Evolutionary conservation across 352 stramenopile genomes (phyloP).

Genomic region (Pythium coloratum): DNA sequence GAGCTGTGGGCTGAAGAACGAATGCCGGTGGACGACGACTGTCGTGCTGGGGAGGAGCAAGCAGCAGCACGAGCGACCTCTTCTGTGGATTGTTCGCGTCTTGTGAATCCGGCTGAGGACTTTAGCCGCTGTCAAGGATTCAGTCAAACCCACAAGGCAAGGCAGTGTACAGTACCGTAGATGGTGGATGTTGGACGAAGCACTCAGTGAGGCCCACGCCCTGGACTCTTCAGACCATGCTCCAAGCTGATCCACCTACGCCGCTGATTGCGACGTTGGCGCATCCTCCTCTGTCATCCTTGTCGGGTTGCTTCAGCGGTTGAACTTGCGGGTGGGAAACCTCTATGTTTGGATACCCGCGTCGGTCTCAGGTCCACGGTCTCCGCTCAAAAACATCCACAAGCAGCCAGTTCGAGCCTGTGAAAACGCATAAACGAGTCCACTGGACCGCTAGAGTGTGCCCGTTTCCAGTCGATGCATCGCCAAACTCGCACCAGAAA

Average conservation of each 20-base stretch:
- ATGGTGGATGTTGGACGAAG: neutral
- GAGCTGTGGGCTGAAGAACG: neutral
- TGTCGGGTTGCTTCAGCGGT: neutral
- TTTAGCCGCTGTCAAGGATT: too few relatives aligned
- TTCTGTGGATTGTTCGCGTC: too few relatives aligned
- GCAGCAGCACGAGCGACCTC: too few relatives aligned
- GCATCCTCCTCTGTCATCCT: neutral
- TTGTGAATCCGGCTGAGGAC: too few relatives aligned
- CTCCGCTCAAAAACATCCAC: neutral
- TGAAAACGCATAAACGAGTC: neutral
- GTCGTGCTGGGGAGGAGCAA: too few relatives aligned
- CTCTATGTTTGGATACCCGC: neutral
- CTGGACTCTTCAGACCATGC: neutral
- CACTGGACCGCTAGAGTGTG: neutral
- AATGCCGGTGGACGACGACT: neutral
- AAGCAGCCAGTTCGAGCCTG: neutral
- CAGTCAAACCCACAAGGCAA: neutral
- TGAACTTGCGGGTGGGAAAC: neutral
- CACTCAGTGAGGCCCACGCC: neutral
- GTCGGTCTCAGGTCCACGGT: neutral
- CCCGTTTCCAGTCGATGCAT: neutral
- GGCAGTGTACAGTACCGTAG: neutral
- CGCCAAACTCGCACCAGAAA: too few relatives aligned
- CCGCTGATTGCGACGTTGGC: neutral
- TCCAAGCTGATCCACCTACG: neutral